These are phyloP conservation scores for Paracamarosporium sp. DNA, from an alignment of 2,329 filamentous ascomycete genomes.

Conservation along the genomic window DNA sequence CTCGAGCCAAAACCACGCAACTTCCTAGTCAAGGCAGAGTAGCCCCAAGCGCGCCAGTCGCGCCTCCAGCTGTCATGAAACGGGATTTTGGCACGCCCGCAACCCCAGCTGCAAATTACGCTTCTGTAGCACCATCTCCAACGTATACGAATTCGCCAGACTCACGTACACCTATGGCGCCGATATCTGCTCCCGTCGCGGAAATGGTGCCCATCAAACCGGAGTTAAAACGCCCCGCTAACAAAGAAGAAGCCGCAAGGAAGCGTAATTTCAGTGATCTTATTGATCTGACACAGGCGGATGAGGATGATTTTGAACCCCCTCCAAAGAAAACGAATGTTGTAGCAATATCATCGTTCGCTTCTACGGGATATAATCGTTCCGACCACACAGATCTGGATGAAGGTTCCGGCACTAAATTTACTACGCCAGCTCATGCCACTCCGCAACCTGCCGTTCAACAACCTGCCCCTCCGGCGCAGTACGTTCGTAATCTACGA, in stretches of 20 bases:
- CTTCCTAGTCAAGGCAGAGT: constrained; percentile 14
- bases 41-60: constrained; percentile 17
- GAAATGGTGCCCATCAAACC: constrained; percentile 39
- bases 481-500: constrained; percentile 21
- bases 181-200: constrained; percentile 32
- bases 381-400: constrained; percentile 22
- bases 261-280: constrained; percentile 63
- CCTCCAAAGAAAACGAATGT: constrained; percentile 40
- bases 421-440: constrained; percentile 24
- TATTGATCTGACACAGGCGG: constrained; percentile 59
- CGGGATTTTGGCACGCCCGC: constrained; percentile 22
- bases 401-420: constrained; percentile 23
- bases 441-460: constrained; percentile 13
- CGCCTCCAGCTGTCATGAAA: constrained; percentile 29
- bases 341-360: constrained; percentile 18
- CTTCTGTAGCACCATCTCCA: constrained; percentile 23
- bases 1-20: constrained; percentile 22
- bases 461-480: constrained; percentile 11
- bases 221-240: constrained; percentile 44
- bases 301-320: constrained; percentile 50
- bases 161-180: constrained; percentile 10
- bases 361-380: constrained; percentile 14
- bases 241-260: constrained; percentile 63
- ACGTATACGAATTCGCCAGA: constrained; percentile 1
- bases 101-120: constrained; percentile 21